These are phyloP conservation scores for Dactylellina haptotyla DNA, from an alignment of 2,329 filamentous ascomycete species.

Conservation along the genomic window DNA sequence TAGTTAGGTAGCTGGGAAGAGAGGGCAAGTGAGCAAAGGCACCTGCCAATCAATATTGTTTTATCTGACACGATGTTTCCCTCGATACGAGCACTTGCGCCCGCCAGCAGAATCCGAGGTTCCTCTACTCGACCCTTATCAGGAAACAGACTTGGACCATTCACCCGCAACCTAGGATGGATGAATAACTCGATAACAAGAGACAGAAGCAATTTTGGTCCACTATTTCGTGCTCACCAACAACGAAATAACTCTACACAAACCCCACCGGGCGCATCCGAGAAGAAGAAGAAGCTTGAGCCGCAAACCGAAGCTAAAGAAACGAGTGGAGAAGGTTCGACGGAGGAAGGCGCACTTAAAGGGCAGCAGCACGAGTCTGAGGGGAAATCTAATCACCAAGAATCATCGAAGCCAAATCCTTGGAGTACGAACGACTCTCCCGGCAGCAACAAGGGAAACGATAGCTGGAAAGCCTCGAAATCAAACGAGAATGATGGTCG, in stretches of 20 bases:
- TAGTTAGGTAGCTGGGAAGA: conserved; percentile 3
- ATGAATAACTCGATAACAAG: not conserved
- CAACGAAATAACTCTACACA: conserved; percentile 18
- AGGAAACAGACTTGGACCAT: conserved; percentile 6
- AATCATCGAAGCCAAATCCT: not conserved
- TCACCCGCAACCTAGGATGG: not conserved
- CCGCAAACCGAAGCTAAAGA: not conserved
- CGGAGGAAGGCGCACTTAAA: not conserved
- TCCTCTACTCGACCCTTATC: conserved; percentile 31
- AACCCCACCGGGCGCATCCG: not conserved
- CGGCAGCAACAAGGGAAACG: conserved; percentile 26
- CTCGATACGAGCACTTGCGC: conserved; percentile 37
- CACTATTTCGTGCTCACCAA: conserved; percentile 9
- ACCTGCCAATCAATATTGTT: conserved; percentile 3
- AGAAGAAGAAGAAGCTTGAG: conserved; percentile 34
- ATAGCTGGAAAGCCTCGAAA: conserved; percentile 17
- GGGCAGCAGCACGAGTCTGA: conserved; percentile 1
- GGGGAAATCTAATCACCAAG: not conserved
- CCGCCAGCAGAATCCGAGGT: conserved; percentile 31
- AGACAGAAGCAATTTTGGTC: not conserved
- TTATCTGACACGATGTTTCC: conserved; percentile 42
- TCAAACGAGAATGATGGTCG: conserved; percentile 4
- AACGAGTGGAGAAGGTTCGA: not conserved
- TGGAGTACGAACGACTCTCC: conserved; percentile 10
- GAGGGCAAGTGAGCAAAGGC: conserved; percentile 8